A percentile compares a stretch with the other conserved stretches of the same genome.
phyloP scores from a whole-genome alignment of 2,329 filamentous ascomycete genomes.

The Dactylellina haptotyla region DNA sequence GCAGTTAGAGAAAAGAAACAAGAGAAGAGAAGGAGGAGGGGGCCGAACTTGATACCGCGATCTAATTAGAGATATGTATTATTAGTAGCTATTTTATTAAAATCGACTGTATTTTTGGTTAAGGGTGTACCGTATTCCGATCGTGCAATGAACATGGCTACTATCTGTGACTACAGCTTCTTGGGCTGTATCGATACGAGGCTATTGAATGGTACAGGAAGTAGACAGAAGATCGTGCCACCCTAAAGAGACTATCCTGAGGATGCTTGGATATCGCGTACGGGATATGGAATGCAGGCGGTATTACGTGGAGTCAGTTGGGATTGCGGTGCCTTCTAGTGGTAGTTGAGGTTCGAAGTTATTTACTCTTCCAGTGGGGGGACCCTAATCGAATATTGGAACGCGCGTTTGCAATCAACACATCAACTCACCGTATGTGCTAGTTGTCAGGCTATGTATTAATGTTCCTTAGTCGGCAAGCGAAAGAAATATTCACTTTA shows the following conservation, averaged over 20 bases:
- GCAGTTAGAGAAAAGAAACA: neutral
- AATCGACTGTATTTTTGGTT: neutral
- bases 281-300: too few relatives aligned
- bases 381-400: too few relatives aligned
- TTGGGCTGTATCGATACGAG: neutral
- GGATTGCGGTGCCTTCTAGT: too few relatives aligned
- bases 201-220: neutral
- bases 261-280: too few relatives aligned
- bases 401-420: too few relatives aligned
- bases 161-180: neutral
- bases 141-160: conserved; percentile 94
- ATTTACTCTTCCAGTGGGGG: too few relatives aligned
- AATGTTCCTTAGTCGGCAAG: too few relatives aligned
- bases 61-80: conserved; percentile 69
- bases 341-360: too few relatives aligned
- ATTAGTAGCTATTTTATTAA: conserved; percentile 58
- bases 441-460: too few relatives aligned
- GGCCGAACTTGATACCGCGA: conserved; percentile 91
- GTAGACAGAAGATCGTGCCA: neutral
- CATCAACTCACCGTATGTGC: too few relatives aligned
- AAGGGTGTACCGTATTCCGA: conserved; percentile 89
- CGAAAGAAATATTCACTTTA: too few relatives aligned
- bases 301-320: conserved; percentile 8
- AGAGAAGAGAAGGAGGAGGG: conserved; percentile 55
- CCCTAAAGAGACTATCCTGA: too few relatives aligned